These are phyloP conservation scores for Didymella exigua DNA, from an alignment of 2,329 filamentous ascomycete genomes.

Conservation along the genomic window DNA sequence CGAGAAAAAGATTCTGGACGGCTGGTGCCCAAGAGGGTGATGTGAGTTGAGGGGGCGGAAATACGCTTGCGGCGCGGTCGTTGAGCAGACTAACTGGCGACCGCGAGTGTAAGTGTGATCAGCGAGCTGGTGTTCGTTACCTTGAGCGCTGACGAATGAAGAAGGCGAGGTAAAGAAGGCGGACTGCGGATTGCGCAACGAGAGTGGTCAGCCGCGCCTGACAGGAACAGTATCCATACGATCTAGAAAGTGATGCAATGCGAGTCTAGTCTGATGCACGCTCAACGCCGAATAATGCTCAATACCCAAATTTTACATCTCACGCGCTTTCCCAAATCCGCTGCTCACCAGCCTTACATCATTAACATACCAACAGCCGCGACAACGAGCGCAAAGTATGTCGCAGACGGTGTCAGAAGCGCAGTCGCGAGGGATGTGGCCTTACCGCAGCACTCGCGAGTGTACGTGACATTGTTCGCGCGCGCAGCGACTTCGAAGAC, in stretches of 20 bases:
- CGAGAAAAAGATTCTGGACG: too few species aligned
- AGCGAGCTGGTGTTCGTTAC: too few species aligned
- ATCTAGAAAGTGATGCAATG: neutral
- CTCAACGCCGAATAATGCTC: conserved; percentile 4
- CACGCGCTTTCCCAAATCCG: too few species aligned
- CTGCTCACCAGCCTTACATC: conserved; percentile 24
- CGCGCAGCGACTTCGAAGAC: conserved; percentile 50
- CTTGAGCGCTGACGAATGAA: neutral
- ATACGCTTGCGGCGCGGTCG: too few species aligned
- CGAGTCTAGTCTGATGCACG: neutral
- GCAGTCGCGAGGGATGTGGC: conserved; percentile 20
- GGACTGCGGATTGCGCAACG: neutral
- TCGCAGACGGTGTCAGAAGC: conserved; percentile 16
- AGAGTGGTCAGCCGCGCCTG: too few species aligned
- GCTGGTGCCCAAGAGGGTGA: too few species aligned
- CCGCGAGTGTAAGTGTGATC: too few species aligned
- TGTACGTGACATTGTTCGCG: conserved; percentile 76
- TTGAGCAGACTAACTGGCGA: too few species aligned
- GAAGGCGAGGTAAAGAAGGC: neutral
- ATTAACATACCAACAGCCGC: conserved; percentile 25
- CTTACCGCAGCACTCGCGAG: conserved; percentile 62
- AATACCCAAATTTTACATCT: neutral
- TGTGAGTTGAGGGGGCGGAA: too few species aligned
- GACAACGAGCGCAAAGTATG: conserved; percentile 28
- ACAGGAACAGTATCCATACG: too few species aligned